These are phyloP conservation scores for Candida cerambycidarum DNA, from an alignment of 805 yeast species.

Conservation along the genomic window DNA sequence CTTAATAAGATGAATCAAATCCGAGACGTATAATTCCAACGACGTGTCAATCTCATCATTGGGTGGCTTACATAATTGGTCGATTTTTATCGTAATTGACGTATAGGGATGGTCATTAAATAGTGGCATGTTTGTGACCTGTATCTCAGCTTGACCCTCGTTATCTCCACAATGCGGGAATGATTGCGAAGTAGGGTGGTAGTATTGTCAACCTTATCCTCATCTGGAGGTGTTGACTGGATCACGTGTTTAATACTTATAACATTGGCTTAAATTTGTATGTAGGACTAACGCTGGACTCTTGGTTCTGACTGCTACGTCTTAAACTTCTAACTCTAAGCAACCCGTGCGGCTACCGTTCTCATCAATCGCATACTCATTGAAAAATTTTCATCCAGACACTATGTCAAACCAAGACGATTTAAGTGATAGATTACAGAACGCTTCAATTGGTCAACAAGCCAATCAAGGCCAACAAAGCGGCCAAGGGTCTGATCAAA, in stretches of 20 bases:
- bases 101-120: conserved; percentile 61
- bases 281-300: too few species aligned
- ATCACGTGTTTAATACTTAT: too few species aligned
- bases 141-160: neutral
- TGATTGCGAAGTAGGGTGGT: too few species aligned
- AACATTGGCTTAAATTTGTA: too few species aligned
- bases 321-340: too few species aligned
- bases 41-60: conserved; percentile 39
- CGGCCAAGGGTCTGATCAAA: conserved; percentile 6
- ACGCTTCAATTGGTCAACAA: conserved; percentile 33
- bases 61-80: conserved; percentile 48
- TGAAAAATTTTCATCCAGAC: conserved; percentile 8
- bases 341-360: conserved; percentile 3
- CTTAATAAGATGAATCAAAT: conserved; percentile 53
- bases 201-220: too few species aligned
- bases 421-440: conserved; percentile 44
- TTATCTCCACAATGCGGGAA: conserved; percentile 7
- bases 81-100: conserved; percentile 64
- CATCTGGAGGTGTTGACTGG: too few species aligned
- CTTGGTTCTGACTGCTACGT: too few species aligned
- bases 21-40: conserved; percentile 51
- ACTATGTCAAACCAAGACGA: conserved; percentile 33
- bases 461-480: conserved; percentile 16
- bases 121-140: conserved; percentile 21
- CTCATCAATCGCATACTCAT: conserved; percentile 2